Percentiles rank a stretch among this genome's conserved stretches.
phyloP scores from a whole-genome alignment of 2,329 filamentous ascomycete genomes.

The Penicillium glabrum region DNA sequence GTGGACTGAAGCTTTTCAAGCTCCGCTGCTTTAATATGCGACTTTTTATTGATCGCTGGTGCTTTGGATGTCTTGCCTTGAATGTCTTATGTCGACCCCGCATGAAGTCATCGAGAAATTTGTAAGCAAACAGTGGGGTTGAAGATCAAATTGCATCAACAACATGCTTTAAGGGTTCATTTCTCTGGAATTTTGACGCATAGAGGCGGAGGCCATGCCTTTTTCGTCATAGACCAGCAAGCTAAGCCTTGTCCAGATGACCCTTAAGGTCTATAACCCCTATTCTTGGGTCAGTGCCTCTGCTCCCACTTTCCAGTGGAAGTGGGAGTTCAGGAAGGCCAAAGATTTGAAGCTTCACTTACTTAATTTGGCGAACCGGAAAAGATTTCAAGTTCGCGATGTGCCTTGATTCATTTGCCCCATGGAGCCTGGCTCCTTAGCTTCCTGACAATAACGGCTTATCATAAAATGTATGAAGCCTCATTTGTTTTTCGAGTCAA shows the following conservation, averaged over 20 bases:
- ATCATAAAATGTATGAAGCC: neutral
- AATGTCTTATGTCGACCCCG: neutral
- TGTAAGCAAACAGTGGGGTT: slow-evolving; percentile 4
- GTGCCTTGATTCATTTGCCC: neutral
- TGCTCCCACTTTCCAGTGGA: neutral
- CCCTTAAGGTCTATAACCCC: neutral
- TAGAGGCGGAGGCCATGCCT: neutral
- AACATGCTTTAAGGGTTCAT: neutral
- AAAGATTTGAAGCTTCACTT: neutral
- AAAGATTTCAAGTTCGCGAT: neutral
- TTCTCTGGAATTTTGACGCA: neutral
- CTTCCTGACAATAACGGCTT: neutral
- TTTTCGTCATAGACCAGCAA: neutral
- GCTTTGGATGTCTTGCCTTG: neutral
- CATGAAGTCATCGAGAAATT: neutral
- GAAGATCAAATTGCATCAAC: neutral
- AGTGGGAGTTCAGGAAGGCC: neutral
- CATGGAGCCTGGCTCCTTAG: neutral
- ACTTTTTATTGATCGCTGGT: too few species aligned
- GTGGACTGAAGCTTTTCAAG: neutral
- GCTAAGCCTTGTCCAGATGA: neutral
- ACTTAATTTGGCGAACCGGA: neutral
- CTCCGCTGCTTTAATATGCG: too few species aligned
- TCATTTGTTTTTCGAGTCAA: neutral
- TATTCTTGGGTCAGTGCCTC: neutral